Evolutionary conservation across 2,329 filamentous ascomycete species (phyloP), one percentile per base, ranked within the genome.

Genomic region (Helminthosporium solani): DNA sequence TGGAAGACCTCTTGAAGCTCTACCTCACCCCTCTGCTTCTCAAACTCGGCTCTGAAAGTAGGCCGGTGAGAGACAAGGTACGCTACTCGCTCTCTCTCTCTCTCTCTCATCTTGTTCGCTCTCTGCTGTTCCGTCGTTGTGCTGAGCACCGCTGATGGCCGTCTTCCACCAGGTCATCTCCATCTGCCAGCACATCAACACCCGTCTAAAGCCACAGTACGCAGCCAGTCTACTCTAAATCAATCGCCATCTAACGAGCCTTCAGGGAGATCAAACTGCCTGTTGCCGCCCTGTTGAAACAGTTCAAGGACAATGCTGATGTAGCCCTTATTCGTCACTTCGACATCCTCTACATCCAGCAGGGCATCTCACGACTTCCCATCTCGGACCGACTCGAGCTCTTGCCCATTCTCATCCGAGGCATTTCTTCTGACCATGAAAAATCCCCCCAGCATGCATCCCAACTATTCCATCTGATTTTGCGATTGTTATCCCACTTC

Each of bases 331-430:
- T 99, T 54, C 86, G 89, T 53, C 88, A 95, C 65, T 87, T 96
- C 58, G 91, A 97, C 70, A 75, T 97, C 33, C 78, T 87, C 15
- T 96, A 95, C 65, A 87, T 96, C 30, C 88, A 95, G 62, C 89
- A 95, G 64, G 94, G 92, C 31, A 76, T 88, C 35, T 78, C 79
- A 41, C 77, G 85, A 40, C 69, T 88, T 16, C 75, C 78, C 2
- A 68, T 78, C 9, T 67, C 72, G 14, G 86, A 92, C 33, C 82
- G 89, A 56, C 79, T 86, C 28, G 82, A 84, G 9, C 74, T 96
- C 3, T 70, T 96, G n/a, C 84, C 89, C 1, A 78, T 82, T 2
- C 71, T 90, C 8, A 72, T 91, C 14, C 76, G 80, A 53, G 86
- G 85, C 8, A 85, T 95, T 35, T 76, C 81, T 2, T 75, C 75